Base-by-base conservation (phyloP, 306 rosid genomes). In the Hippophae gyantsensis region DNA sequence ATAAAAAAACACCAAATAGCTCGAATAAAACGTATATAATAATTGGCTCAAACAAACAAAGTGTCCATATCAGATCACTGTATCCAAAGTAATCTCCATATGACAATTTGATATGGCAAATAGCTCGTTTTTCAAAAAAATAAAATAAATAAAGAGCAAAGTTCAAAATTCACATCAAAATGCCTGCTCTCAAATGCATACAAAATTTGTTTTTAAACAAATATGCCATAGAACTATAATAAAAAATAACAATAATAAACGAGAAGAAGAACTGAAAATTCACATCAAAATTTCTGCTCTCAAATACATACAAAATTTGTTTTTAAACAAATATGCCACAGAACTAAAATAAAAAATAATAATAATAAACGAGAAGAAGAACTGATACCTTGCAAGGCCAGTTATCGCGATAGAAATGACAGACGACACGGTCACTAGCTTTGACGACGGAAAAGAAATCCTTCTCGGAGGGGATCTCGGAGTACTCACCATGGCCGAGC, bases 371-470 rank as follows among this genome's bases (percentile, higher is more conserved):
- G 2, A 13, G 43, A 14, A 18, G 14, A 13, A 43, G 0, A n/a
- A 2, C 0, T 6, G 11, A 60, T 27, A 86, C 97, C 96, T 92
- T 92, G 69, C 96, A 92, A 65, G 99, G 99, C 99, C 99, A 92
- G 56, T 92, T 92, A 0, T 92, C 95, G 63, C 99, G 96, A 72
- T 76, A 92, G 79, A 92, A 92, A 62, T 92, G 96, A 75, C 99
- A 92, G 68, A 92, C 95, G 11, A 92, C 99, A 63, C 96, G 99
- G n/a, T 88, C 99, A 60, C 99, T 88, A 70, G 95, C 95, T 77
- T 88, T 92, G 58, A 92, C 99, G 43, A 79, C 65, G 69, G 95
- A 51, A 78, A 92, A 92, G 82, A 92, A 92, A 58, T 92, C 99
- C 76, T 92, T 92, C 82, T 92, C 96, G 26, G 72, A 55, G 10